Evolutionary conservation across 2,329 filamentous ascomycete genomes (phyloP).

Genomic region (Alternaria novae-zelandiae): DNA sequence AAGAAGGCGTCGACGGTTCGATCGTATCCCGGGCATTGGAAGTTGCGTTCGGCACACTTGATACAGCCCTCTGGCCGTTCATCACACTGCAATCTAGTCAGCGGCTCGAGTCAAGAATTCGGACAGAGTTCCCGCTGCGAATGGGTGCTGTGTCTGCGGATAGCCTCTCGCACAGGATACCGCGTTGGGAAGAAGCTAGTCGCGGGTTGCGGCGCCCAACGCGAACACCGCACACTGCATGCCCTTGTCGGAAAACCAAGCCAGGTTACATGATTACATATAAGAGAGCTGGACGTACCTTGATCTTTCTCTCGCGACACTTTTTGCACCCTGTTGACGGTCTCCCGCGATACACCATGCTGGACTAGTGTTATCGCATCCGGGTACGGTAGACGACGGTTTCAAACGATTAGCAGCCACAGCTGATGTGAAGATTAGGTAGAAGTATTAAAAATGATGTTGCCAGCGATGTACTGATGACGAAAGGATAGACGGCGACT

Average conservation of each 20-base stretch:
- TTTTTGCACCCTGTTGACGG: conserved; percentile 43
- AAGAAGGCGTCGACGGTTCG: conserved; percentile 37
- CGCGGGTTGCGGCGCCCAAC: not conserved
- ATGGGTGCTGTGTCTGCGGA: not conserved
- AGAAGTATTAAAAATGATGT: not conserved
- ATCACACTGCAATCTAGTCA: conserved; percentile 34
- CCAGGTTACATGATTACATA: not conserved
- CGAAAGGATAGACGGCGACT: not conserved
- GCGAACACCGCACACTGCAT: not conserved
- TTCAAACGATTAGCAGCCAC: not conserved
- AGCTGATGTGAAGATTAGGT: not conserved
- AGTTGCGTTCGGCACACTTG: conserved; percentile 32
- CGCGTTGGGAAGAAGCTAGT: conserved; percentile 1
- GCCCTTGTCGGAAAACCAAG: not conserved
- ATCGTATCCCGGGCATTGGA: conserved; percentile 42
- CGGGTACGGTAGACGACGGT: not conserved
- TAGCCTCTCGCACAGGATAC: conserved; percentile 6
- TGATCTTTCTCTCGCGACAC: conserved; percentile 52
- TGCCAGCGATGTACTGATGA: not conserved
- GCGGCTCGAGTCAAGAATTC: not conserved
- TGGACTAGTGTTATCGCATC: not conserved
- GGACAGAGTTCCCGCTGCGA: not conserved
- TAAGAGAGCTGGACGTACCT: conserved; percentile 32
- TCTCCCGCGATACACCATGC: conserved; percentile 44
- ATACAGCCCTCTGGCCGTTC: conserved; percentile 35